Evolutionary conservation across 371 early-diverging fungal genomes (phyloP).

Genomic region (Circinella minor): DNA sequence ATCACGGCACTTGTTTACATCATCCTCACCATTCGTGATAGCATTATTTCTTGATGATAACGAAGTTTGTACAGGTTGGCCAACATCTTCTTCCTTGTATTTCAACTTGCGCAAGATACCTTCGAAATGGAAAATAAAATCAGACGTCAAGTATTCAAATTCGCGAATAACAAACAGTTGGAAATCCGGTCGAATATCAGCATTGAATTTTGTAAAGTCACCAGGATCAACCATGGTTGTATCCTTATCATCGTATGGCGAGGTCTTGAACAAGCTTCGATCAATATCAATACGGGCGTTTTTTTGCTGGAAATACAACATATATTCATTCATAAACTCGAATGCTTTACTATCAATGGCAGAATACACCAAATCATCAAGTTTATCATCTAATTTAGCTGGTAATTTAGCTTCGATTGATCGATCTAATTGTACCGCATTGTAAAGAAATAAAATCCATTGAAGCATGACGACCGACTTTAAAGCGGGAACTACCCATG

Average conservation of each 20-base stretch:
- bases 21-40: constrained; percentile 15
- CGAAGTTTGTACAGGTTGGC: constrained; percentile 16
- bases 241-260: constrained; percentile 9
- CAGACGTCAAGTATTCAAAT: constrained; percentile 47
- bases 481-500: constrained; percentile 62
- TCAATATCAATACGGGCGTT: constrained; percentile 40
- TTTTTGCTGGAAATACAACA: constrained; percentile 63
- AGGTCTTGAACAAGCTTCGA: constrained; percentile 18
- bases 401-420: constrained; percentile 51
- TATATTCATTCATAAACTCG: constrained; percentile 69
- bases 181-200: constrained; percentile 50
- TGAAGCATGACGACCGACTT: constrained; percentile 71
- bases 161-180: constrained; percentile 56
- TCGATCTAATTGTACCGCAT: constrained; percentile 46
- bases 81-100: constrained; percentile 76
- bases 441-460: constrained; percentile 66
- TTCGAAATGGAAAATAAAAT: constrained; percentile 59
- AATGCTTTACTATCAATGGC: constrained; percentile 65
- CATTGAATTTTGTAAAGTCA: constrained; percentile 42
- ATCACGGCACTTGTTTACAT: constrained; percentile 52
- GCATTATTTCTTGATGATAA: constrained; percentile 24
- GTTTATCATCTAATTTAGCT: constrained; percentile 55
- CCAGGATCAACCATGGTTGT: constrained; percentile 33
- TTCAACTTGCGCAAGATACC: constrained; percentile 65
- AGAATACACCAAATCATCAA: constrained; percentile 62